These are phyloP conservation scores for Lathyrus sativus DNA, from an alignment of 306 rosid genomes.

Conservation along the genomic window DNA sequence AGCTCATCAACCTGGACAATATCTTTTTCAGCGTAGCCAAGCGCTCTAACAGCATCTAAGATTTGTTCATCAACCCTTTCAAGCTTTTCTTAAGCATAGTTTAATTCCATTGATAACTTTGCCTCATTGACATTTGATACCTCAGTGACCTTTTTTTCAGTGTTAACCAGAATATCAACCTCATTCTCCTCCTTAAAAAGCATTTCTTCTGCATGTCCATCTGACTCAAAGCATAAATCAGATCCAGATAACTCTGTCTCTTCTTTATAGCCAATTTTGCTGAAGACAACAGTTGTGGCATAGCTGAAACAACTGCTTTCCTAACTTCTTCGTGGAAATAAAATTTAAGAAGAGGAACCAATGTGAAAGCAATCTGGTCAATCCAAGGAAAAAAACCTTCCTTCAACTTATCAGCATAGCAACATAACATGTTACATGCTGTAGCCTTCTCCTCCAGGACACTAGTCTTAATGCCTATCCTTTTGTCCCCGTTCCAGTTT, in stretches of 20 bases:
- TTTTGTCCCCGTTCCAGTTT: slow-evolving; percentile 95
- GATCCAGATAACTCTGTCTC: no score
- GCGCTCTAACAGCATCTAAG: slow-evolving; percentile 56
- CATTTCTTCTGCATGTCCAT: slow-evolving; percentile 23
- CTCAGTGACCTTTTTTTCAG: slow-evolving; percentile 53
- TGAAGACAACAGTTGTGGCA: slow-evolving; percentile 90
- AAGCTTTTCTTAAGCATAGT: slow-evolving; percentile 58
- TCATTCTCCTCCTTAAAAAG: slow-evolving; percentile 30
- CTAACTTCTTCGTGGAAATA: slow-evolving; percentile 99
- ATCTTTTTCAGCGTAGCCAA: slow-evolving; percentile 65
- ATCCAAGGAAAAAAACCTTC: slow-evolving; percentile 99
- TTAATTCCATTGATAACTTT: slow-evolving; percentile 54
- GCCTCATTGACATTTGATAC: slow-evolving; percentile 31
- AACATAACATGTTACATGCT: slow-evolving; percentile 97
- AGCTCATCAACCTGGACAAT: slow-evolving; percentile 64
- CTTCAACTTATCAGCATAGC: slow-evolving; percentile 98
- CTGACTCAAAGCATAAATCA: slow-evolving; percentile 23
- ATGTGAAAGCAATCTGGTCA: slow-evolving; percentile 94
- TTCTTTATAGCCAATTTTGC: slow-evolving; percentile 90
- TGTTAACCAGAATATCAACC: slow-evolving; percentile 38
- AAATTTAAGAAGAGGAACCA: slow-evolving; percentile 96
- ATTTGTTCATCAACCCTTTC: slow-evolving; percentile 68
- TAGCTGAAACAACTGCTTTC: slow-evolving; percentile 99
- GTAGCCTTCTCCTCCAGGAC: slow-evolving; percentile 98
- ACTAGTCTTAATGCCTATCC: slow-evolving; percentile 97